Conservation (phyloP, 768 basidiomycete species). For the Suillus hirtellus region DNA sequence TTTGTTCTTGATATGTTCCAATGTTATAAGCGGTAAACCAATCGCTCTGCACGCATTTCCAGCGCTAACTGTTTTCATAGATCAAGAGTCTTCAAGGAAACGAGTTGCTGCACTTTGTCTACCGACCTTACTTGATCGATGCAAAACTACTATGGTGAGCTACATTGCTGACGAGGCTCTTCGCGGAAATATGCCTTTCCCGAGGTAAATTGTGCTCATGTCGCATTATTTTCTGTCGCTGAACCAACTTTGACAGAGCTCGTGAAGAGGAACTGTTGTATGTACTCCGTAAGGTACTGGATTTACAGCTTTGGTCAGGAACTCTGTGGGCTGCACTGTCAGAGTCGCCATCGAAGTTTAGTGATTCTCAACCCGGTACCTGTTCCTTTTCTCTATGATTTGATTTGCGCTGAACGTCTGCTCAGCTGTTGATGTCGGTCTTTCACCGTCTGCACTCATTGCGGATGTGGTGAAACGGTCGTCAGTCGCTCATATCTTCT, state of each 20-base stretch:
- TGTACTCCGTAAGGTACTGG: constrained; percentile 73
- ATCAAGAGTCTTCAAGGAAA: constrained; percentile 57
- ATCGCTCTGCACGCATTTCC: neutral
- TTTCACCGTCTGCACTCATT: constrained; percentile 56
- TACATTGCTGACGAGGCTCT: constrained; percentile 86
- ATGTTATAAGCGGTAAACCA: constrained; percentile 55
- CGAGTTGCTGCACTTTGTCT: constrained; percentile 74
- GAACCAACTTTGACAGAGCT: constrained; percentile 44
- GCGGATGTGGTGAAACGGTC: constrained; percentile 76
- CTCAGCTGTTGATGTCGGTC: constrained; percentile 42
- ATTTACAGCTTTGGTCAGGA: constrained; percentile 72
- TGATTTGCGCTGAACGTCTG: constrained; percentile 3
- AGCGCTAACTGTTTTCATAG: constrained; percentile 34
- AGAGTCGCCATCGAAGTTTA: constrained; percentile 57
- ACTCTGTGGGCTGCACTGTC: constrained; percentile 77
- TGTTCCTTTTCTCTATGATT: neutral
- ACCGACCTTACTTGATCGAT: constrained; percentile 76
- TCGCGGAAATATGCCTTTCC: constrained; percentile 87
- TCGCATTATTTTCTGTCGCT: neutral
- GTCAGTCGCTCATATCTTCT: constrained; percentile 80
- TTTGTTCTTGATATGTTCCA: constrained; percentile 77
- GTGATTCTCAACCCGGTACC: constrained; percentile 59
- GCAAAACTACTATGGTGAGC: constrained; percentile 60
- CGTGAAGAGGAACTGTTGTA: constrained; percentile 91
- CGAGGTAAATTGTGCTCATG: constrained; percentile 50